Conservation (phyloP, 2,329 filamentous ascomycete species). For the Cladosporium sp. region DNA sequence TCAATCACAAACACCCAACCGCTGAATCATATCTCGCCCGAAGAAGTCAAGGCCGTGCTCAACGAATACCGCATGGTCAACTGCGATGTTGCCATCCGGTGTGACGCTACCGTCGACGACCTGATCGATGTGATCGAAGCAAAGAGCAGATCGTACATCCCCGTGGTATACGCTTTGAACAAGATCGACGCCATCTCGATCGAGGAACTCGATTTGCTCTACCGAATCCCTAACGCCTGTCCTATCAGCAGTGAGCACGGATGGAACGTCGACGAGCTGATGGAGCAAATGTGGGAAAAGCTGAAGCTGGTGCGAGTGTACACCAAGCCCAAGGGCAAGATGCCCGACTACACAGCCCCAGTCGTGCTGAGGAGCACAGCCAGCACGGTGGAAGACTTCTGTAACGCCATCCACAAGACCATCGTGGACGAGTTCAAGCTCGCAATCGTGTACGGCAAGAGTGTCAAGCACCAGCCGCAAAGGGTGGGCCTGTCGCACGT, state of each 20-base stretch:
- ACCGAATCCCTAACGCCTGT: slow-evolving; percentile 93
- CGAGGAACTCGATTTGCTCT: slow-evolving; percentile 91
- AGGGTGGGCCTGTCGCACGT: slow-evolving; percentile 87
- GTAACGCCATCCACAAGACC: slow-evolving; percentile 92
- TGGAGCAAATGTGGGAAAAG: slow-evolving; percentile 99
- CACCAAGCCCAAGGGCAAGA: slow-evolving; percentile 94
- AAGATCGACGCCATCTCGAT: slow-evolving; percentile 99
- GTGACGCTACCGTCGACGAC: slow-evolving; percentile 95
- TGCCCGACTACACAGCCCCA: slow-evolving; percentile 86
- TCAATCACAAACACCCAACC: slow-evolving; percentile 94
- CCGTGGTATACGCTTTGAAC: slow-evolving; percentile 98
- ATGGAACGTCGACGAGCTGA: slow-evolving; percentile 95
- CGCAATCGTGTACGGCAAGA: slow-evolving; percentile 94
- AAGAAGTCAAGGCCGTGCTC: slow-evolving; percentile 98
- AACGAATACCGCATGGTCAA: slow-evolving; percentile 94
- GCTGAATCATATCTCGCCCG: slow-evolving; percentile 85
- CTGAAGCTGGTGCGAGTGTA: slow-evolving; percentile 87
- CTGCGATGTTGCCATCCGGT: slow-evolving; percentile 94
- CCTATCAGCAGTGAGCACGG: slow-evolving; percentile 93
- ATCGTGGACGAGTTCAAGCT: slow-evolving; percentile 95
- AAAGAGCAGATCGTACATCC: slow-evolving; percentile 91
- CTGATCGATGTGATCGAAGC: slow-evolving; percentile 94
- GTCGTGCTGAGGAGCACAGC: slow-evolving; percentile 80
- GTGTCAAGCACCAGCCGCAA: slow-evolving; percentile 97
- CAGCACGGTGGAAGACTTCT: slow-evolving; percentile 96